phyloP scores from a whole-genome alignment of 2,329 filamentous ascomycete species.

The Teratosphaeria viscida region DNA sequence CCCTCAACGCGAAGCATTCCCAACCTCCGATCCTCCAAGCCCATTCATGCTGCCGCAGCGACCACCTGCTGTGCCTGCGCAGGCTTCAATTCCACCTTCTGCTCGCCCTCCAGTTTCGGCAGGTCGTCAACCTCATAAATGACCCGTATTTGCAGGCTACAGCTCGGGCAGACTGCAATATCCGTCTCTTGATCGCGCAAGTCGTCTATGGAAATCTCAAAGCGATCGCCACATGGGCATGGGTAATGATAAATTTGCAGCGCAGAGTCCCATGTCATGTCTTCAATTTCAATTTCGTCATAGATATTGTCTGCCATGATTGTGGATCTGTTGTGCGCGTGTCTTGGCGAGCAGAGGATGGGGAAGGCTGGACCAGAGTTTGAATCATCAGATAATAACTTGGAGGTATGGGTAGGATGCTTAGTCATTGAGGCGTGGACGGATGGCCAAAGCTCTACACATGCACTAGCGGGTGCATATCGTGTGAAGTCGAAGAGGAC shows the following conservation, averaged over 20 bases:
- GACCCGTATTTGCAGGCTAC: slow-evolving; percentile 90
- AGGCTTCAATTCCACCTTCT: slow-evolving; percentile 3
- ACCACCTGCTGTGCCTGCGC: slow-evolving; percentile 10
- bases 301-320: slow-evolving; percentile 50
- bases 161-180: slow-evolving; percentile 94
- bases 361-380: not conserved
- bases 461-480: not conserved
- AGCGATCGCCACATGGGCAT: slow-evolving; percentile 92
- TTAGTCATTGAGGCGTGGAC: not conserved
- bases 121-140: slow-evolving; percentile 67
- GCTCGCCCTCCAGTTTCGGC: slow-evolving; percentile 33
- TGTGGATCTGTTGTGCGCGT: not conserved
- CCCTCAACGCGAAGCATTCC: not conserved
- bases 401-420: not conserved
- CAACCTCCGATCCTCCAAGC: not conserved
- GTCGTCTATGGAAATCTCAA: slow-evolving; percentile 80
- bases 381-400: not conserved
- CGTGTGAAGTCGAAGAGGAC: too few species aligned
- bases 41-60: slow-evolving; percentile 5
- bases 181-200: slow-evolving; percentile 72
- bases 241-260: slow-evolving; percentile 91
- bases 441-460: not conserved
- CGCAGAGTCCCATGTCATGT: slow-evolving; percentile 80
- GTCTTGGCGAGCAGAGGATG: not conserved
- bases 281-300: slow-evolving; percentile 97